phyloP scores from a whole-genome alignment of 805 yeast species.

The Jamesozyma hellenica region DNA sequence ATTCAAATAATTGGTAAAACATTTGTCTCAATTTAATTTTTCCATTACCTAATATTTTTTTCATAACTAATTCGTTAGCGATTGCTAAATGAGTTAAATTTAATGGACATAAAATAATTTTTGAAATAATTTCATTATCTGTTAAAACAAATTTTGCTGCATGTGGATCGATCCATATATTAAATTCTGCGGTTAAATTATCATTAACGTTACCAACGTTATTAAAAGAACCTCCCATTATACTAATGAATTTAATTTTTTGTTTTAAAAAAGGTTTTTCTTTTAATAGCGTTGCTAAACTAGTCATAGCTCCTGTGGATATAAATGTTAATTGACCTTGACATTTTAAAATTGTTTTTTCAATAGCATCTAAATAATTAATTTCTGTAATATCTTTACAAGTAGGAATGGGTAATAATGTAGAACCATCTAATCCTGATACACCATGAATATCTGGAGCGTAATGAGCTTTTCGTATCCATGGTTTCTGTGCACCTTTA shows the following conservation, averaged over 20 bases:
- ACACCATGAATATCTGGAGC: conserved; percentile 66
- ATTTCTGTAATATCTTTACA: conserved; percentile 12
- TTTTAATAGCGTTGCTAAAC: conserved; percentile 47
- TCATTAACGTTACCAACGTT: conserved; percentile 38
- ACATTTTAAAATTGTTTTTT: conserved; percentile 35
- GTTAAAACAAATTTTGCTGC: conserved; percentile 55
- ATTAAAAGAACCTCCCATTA: conserved; percentile 65
- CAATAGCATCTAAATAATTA: conserved; percentile 34
- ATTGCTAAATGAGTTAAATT: conserved; percentile 61
- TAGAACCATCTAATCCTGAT: conserved; percentile 70
- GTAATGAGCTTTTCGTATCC: conserved; percentile 36
- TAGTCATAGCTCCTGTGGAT: conserved; percentile 73
- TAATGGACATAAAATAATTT: conserved; percentile 50
- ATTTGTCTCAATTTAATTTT: conserved; percentile 41
- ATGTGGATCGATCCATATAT: conserved; percentile 62
- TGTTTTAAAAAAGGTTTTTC: conserved; percentile 44
- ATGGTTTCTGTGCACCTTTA: conserved; percentile 53
- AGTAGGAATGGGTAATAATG: conserved; percentile 43
- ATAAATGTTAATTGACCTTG: conserved; percentile 47
- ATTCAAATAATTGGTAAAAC: conserved; percentile 44
- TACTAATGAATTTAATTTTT: conserved; percentile 43
- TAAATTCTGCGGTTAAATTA: conserved; percentile 59
- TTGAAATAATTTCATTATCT: conserved; percentile 38
- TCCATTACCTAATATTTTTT: conserved; percentile 31
- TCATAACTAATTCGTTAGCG: conserved; percentile 32